Base-by-base conservation (phyloP, 1,284 basidiomycete species). In the Laetiporus sulphureus region DNA sequence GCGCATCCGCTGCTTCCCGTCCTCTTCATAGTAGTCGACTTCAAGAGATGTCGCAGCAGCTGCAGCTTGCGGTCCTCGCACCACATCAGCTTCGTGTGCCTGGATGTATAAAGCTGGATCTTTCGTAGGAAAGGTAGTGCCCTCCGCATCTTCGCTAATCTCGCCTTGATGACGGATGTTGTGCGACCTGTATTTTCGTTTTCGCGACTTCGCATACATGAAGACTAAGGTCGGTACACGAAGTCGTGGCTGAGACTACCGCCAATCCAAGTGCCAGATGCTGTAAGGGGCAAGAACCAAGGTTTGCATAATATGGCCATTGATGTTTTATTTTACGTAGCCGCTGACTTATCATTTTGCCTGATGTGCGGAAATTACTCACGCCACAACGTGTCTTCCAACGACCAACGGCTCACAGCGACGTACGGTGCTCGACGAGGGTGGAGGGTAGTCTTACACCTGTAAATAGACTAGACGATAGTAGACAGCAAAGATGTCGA, bases 51-150 rank as follows among this genome's bases (percentile, higher is more conserved):
- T 56, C 0, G 73, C 74, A 2, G 71, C 58, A 8, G 61, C 53
- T 5, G 50, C 49, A 3, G 71, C 73, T 18, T 61, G 58, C 0
- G 73, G 66, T 4, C 78, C 76, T 23, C 66, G 69, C 1, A 75
- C 56, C 25, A 87, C 53, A 44, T 83, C 78, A 4, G 80, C 80
- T 61, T 87, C 84, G 50, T 84, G 68, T 0, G 79, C 83, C 50
- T 79, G 75, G 34, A 84, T 67, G 52, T 67, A 76, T 10, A 83
- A 63, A 13, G 52, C 35, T 1, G 50, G 47, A 31, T 63, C 56
- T 0, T 44, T 47, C 12, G 37, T 32, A 11, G 20, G 20, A 4
- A 11, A 20, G 5, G 11, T 11, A 11, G 36, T 20, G 11, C 5
- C 7, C 15, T 20, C 10, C 15, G 21, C 8, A 10, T 27, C 15